phyloP scores from a whole-genome alignment of 768 basidiomycete species.

The Erythrobasidium yunnanense region DNA sequence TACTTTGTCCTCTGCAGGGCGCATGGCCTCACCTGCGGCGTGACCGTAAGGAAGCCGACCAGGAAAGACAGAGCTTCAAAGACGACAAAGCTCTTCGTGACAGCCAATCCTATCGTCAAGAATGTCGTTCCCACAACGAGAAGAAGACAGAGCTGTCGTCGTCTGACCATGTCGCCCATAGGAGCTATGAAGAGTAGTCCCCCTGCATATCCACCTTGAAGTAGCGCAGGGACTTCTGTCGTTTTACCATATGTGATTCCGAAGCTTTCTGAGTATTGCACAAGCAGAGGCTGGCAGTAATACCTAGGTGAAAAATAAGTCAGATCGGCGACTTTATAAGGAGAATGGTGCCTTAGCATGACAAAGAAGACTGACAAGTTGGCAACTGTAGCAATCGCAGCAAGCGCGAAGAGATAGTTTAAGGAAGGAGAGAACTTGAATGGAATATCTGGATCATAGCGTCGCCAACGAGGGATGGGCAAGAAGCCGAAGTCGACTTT shows the following conservation, averaged over 20 bases:
- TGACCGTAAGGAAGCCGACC: slow-evolving; percentile 67
- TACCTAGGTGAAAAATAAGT: slow-evolving; percentile 44
- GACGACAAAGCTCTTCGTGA: slow-evolving; percentile 52
- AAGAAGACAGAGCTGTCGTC: slow-evolving; percentile 58
- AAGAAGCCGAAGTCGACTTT: slow-evolving; percentile 52
- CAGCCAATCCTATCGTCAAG: slow-evolving; percentile 60
- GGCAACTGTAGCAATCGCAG: slow-evolving; percentile 49
- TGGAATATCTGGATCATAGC: slow-evolving; percentile 49
- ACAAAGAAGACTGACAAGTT: slow-evolving; percentile 23
- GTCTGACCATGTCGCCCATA: slow-evolving; percentile 67
- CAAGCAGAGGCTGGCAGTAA: slow-evolving; percentile 35
- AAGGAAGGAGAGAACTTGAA: slow-evolving; percentile 50
- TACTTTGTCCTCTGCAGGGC: background rate
- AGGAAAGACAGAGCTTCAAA: slow-evolving; percentile 78
- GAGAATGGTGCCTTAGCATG: background rate
- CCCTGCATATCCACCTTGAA: slow-evolving; percentile 52
- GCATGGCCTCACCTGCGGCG: slow-evolving; percentile 40
- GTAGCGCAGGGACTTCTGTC: slow-evolving; percentile 41
- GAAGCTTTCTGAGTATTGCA: slow-evolving; percentile 7
- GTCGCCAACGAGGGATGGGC: slow-evolving; percentile 53
- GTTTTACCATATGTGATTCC: slow-evolving; percentile 20
- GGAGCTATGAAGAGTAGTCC: slow-evolving; percentile 69
- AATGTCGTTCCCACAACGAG: slow-evolving; percentile 50
- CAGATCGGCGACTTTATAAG: background rate
- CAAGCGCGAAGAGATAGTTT: slow-evolving; percentile 54